Evolutionary conservation across 2,329 filamentous ascomycete genomes (phyloP).

Genomic region (Pseudogymnoascus sp.): DNA sequence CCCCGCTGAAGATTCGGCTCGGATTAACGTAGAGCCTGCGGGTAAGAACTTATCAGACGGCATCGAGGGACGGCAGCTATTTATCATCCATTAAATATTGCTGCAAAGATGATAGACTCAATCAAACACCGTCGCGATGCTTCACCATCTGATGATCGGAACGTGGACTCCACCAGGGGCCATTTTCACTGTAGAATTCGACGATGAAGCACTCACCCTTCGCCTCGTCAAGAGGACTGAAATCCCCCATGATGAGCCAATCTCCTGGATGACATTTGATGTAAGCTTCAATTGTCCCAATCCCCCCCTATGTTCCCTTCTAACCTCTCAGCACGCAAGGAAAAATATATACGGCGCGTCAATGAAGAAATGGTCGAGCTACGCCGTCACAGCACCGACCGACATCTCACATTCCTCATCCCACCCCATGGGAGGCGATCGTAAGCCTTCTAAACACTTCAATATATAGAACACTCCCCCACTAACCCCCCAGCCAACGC

Average conservation of each 20-base stretch:
- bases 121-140: conserved; percentile 45
- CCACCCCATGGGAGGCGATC: conserved; percentile 67
- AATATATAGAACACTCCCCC: too few species aligned
- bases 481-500: conserved; percentile 46
- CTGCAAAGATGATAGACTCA: neutral
- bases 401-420: conserved; percentile 70
- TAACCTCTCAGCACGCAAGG: conserved; percentile 56
- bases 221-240: conserved; percentile 72
- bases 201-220: conserved; percentile 70
- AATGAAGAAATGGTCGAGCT: conserved; percentile 91
- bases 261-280: conserved; percentile 90
- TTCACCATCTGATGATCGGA: conserved; percentile 85
- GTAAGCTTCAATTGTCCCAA: conserved; percentile 43
- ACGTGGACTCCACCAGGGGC: conserved; percentile 86
- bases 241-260: conserved; percentile 76
- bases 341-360: conserved; percentile 83
- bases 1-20: neutral
- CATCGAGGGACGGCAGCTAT: neutral
- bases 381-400: conserved; percentile 65
- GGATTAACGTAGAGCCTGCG: neutral
- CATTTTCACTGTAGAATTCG: conserved; percentile 83
- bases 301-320: conserved; percentile 7
- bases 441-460: conserved; percentile 52
- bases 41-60: conserved; percentile 1
- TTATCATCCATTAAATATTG: neutral